phyloP scores from a whole-genome alignment of 441 rosid species.

The Iberis amara region DNA sequence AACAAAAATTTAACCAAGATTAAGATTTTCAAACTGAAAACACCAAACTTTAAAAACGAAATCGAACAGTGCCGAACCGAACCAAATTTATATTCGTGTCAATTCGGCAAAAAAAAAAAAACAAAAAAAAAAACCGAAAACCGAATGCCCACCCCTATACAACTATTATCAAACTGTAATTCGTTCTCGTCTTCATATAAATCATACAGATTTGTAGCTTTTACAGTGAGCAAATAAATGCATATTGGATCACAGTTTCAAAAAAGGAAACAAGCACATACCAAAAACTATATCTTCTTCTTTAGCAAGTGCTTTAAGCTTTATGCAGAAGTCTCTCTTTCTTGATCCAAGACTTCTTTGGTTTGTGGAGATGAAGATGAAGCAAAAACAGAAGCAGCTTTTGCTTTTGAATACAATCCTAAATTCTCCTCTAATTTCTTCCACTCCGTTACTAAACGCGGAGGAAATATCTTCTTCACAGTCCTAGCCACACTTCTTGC shows the following conservation, averaged over 20 bases:
- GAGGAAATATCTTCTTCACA: conserved; percentile 56
- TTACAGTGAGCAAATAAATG: no score
- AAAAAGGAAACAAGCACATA: no score
- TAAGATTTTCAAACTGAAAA: no score
- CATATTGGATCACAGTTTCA: not conserved
- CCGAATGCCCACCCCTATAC: no score
- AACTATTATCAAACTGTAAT: no score
- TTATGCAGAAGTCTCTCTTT: conserved; percentile 17
- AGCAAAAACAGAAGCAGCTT: not conserved
- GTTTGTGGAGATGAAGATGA: conserved; percentile 11
- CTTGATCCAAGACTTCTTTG: conserved; percentile 19
- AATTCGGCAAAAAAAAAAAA: no score
- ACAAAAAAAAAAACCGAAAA: no score
- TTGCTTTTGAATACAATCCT: conserved; percentile 34
- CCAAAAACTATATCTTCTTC: not conserved
- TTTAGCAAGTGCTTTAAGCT: not conserved
- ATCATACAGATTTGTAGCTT: conserved; percentile 28
- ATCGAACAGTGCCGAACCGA: no score
- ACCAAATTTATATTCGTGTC: no score
- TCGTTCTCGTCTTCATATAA: no score
- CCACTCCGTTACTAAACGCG: conserved; percentile 53
- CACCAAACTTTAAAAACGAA: no score
- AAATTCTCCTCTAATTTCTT: conserved; percentile 54
- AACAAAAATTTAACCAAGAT: no score
- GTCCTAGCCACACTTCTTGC: conserved; percentile 57